Evolutionary conservation across 78 protist species (phyloP), one percentile per base, ranked within the genome.

Genomic region (Parvularia atlantis): DNA sequence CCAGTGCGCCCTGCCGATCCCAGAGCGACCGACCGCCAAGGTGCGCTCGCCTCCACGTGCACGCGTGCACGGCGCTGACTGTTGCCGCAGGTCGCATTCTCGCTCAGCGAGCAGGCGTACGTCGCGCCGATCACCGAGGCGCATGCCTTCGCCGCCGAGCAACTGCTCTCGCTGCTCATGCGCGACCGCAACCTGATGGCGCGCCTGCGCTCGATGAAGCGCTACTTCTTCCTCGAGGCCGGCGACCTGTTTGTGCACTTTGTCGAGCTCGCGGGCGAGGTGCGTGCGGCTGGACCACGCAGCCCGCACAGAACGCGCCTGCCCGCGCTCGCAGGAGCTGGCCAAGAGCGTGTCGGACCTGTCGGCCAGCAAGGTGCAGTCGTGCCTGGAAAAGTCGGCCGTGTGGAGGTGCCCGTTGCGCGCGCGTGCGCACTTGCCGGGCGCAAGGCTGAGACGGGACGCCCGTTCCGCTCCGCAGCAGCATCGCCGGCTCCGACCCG

Each of bases 191-290:
- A 68, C n/a, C 74, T 88, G 35, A 10, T 82, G n/a, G 60, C 35
- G 5, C n/a, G 82, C 33, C 61, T 88, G 13, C 64, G 61, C 19
- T 69, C 85, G 3, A 14, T 88, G 10, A 83, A 83, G 76, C 76
- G 72, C 41, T 88, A 85, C 67, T 82, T 88, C 46, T 56, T 90
- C 41, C 76, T 89, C n/a, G 83, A 71, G 59, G 64, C 63, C 48
- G 92, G 91, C 39, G 93, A 88, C 63, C 82, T 86, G 36, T 39
- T 90, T 56, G 75, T 78, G 11, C 89, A 84, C 41, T 90, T 90
- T 48, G 74, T 90, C 73, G 95, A 90, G 35, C 40, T 67, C 11
- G 84, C 92, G 17, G 66, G 37, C 30, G 77, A 79, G n/a, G n/a
- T n/a, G n/a, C n/a, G n/a, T n/a, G n/a, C n/a, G n/a, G n/a, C n/a